phyloP scores from a whole-genome alignment of 2,329 filamentous ascomycete genomes.

The Elsinoe australis region DNA sequence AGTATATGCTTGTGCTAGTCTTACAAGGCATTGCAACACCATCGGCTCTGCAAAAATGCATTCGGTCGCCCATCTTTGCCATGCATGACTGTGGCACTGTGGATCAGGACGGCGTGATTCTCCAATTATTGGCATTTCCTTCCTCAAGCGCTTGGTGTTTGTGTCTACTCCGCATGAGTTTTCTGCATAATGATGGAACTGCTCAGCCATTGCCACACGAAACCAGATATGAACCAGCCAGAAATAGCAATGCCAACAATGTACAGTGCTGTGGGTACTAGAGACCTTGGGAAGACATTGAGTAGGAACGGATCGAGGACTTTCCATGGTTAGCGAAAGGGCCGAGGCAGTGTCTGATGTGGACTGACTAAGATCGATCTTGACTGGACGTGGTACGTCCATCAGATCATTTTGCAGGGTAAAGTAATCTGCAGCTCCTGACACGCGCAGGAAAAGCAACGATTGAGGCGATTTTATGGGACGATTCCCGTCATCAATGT shows the following conservation, averaged over 20 bases:
- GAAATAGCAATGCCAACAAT: slow-evolving; percentile 53
- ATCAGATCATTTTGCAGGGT: slow-evolving; percentile 67
- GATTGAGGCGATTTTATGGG: slow-evolving; percentile 10
- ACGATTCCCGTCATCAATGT: neutral
- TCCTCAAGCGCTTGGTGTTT: no score
- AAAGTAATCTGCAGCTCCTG: slow-evolving; percentile 77
- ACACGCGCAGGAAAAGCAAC: slow-evolving; percentile 62
- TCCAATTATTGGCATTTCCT: no score
- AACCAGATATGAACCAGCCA: slow-evolving; percentile 45
- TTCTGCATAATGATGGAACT: no score
- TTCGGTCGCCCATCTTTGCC: no score
- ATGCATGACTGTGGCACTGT: no score
- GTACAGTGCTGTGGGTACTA: slow-evolving; percentile 65
- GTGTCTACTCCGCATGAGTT: no score
- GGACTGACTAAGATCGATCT: slow-evolving; percentile 59
- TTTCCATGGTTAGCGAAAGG: no score
- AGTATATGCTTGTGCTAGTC: no score
- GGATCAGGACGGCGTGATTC: no score
- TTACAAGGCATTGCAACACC: no score
- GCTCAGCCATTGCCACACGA: slow-evolving; percentile 32
- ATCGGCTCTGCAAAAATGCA: no score
- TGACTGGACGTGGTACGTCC: slow-evolving; percentile 62
- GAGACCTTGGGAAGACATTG: slow-evolving; percentile 70
- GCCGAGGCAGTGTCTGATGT: no score
- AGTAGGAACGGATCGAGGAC: slow-evolving; percentile 80